Evolutionary conservation across 257 asterid species (phyloP).

Genomic region (Mitragyna speciosa): DNA sequence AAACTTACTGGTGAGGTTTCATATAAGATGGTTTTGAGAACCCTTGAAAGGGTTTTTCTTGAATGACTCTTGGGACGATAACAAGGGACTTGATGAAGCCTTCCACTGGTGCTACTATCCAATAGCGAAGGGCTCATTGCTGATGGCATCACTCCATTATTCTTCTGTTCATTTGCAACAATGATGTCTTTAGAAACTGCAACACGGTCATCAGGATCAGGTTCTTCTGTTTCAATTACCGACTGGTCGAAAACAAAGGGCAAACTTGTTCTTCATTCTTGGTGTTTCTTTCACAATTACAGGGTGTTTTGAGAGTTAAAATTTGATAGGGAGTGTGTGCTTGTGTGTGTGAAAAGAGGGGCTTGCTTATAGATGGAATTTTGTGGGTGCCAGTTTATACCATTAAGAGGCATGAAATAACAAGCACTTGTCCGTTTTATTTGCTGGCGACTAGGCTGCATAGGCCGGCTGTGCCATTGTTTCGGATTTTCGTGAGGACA

Average conservation of each 20-base stretch:
- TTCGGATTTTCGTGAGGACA: constrained; percentile 4
- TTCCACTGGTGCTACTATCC: background rate
- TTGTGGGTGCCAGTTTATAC: background rate
- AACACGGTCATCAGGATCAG: background rate
- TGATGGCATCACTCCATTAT: background rate
- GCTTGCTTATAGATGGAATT: background rate
- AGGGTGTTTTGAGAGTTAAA: background rate
- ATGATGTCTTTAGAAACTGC: background rate
- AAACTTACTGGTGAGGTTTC: constrained; percentile 15
- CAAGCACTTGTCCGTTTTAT: too few relatives aligned
- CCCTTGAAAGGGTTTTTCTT: constrained; percentile 16
- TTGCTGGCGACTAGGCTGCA: background rate
- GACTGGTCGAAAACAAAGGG: constrained; percentile 25
- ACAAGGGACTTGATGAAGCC: background rate
- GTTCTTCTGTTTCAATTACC: constrained; percentile 12
- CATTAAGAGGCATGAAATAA: background rate
- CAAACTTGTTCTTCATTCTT: constrained; percentile 30
- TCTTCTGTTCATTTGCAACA: background rate
- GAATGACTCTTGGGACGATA: background rate
- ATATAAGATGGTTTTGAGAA: constrained; percentile 4
- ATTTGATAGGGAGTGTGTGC: background rate
- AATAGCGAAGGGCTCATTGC: background rate
- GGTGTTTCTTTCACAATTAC: too few relatives aligned
- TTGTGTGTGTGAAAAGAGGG: background rate
- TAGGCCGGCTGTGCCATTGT: constrained; percentile 18